Evolutionary conservation across 345 rosid species (phyloP).

Genomic region (Psidium guajava): DNA sequence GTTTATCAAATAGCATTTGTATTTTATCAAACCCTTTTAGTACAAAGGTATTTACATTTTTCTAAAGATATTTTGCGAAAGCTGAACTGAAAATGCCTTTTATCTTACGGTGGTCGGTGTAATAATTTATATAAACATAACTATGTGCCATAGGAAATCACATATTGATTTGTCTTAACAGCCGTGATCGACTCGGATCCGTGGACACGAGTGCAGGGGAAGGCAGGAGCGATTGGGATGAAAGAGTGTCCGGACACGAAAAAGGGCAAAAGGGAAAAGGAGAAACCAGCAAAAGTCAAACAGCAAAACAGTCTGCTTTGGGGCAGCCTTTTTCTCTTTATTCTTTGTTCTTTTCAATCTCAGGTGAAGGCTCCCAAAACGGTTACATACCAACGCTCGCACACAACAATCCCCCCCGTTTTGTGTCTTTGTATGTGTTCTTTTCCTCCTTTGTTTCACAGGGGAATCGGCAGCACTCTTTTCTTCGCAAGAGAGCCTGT

Average conservation of each 20-base stretch:
- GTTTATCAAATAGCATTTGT: too few relatives aligned
- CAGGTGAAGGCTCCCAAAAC: neutral
- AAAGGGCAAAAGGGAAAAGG: neutral
- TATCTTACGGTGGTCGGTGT: too few relatives aligned
- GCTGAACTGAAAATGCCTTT: too few relatives aligned
- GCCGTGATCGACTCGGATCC: neutral
- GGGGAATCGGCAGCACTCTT: neutral
- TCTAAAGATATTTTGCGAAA: too few relatives aligned
- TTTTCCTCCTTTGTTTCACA: neutral
- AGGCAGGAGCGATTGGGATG: neutral
- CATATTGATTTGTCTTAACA: neutral
- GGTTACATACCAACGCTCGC: neutral
- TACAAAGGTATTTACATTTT: too few relatives aligned
- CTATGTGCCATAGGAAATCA: neutral
- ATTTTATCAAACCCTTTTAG: too few relatives aligned
- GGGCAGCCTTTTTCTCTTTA: neutral
- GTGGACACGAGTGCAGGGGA: neutral
- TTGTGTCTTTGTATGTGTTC: neutral
- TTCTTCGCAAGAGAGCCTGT: neutral
- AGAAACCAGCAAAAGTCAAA: neutral
- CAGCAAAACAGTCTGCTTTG: neutral
- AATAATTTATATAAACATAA: too few relatives aligned
- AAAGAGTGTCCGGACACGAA: neutral
- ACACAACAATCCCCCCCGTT: neutral
- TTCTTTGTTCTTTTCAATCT: neutral